phyloP scores from a whole-genome alignment of 164 flowering plant genomes.

The Santalum album region DNA sequence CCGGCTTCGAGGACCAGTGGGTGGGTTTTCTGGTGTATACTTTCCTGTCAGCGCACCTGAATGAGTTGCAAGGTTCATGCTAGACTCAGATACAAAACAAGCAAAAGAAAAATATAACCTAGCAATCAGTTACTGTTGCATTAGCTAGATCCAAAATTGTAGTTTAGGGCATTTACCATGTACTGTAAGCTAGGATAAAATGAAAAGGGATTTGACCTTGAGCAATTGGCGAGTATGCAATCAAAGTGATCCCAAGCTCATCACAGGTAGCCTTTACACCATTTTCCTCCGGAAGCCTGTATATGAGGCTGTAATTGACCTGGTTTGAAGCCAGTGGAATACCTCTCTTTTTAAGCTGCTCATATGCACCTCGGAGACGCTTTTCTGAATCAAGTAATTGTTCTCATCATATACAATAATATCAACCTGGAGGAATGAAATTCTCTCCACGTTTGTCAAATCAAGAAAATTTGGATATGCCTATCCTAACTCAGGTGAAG shows the following conservation, averaged over 20 bases:
- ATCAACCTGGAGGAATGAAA: not conserved
- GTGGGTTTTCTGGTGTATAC: constrained; percentile 73
- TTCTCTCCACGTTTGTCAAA: too few relatives aligned
- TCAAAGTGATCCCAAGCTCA: constrained; percentile 89
- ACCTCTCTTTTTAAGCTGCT: constrained; percentile 73
- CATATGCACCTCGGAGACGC: constrained; percentile 77
- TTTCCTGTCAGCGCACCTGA: constrained; percentile 88
- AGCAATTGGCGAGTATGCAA: constrained; percentile 94
- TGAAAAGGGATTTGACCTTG: constrained; percentile 47
- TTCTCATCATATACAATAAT: not conserved
- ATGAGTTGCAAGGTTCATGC: constrained; percentile 2
- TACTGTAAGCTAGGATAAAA: too few relatives aligned
- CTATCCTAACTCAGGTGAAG: too few relatives aligned
- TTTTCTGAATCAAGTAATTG: constrained; percentile 37
- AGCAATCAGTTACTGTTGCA: too few relatives aligned
- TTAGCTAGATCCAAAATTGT: too few relatives aligned
- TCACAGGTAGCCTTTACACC: constrained; percentile 96
- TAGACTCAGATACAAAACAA: too few relatives aligned
- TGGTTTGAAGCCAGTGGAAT: constrained; percentile 94
- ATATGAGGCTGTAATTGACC: constrained; percentile 94
- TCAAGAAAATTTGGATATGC: too few relatives aligned
- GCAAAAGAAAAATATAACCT: too few relatives aligned
- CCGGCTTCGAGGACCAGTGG: constrained; percentile 78
- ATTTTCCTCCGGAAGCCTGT: constrained; percentile 81
- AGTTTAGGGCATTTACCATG: too few relatives aligned